These are phyloP conservation scores for Apiospora arundinis DNA, from an alignment of 2,329 filamentous ascomycete genomes.

Conservation along the genomic window DNA sequence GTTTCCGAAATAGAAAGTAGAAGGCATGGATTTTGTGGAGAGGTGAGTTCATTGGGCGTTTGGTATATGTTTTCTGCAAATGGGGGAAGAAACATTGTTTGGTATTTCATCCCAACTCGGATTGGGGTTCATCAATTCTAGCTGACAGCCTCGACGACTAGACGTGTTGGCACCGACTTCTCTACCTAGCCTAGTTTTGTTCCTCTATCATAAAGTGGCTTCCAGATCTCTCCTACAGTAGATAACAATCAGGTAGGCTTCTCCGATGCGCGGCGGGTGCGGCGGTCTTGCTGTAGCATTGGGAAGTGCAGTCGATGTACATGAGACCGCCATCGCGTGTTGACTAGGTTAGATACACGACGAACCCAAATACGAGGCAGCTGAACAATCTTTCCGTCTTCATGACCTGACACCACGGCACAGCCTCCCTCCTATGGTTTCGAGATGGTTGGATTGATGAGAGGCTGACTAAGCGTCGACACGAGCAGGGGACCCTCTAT, in stretches of 20 bases:
- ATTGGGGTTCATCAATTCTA: not conserved
- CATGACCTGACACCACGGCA: constrained; percentile 4
- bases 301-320: not conserved
- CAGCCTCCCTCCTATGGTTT: constrained; percentile 7
- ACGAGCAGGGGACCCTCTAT: not conserved
- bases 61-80: not conserved
- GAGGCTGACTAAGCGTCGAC: not conserved
- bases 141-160: not conserved
- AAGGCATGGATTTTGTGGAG: not conserved
- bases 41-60: not conserved
- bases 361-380: constrained; percentile 1
- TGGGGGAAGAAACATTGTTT: not conserved
- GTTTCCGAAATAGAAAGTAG: not conserved
- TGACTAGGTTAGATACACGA: not conserved
- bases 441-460: not conserved
- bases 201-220: not conserved
- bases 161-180: not conserved
- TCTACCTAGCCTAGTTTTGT: constrained; percentile 9
- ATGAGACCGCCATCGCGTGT: constrained; percentile 3
- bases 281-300: not conserved
- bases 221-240: not conserved
- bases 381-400: not conserved
- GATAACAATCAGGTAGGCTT: not conserved
- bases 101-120: constrained; percentile 10
- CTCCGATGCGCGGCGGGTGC: not conserved